Percentiles rank a stretch among this genome's conserved stretches.
phyloP scores from a whole-genome alignment of 1,284 basidiomycete species.

The Inonotus obliquus region DNA sequence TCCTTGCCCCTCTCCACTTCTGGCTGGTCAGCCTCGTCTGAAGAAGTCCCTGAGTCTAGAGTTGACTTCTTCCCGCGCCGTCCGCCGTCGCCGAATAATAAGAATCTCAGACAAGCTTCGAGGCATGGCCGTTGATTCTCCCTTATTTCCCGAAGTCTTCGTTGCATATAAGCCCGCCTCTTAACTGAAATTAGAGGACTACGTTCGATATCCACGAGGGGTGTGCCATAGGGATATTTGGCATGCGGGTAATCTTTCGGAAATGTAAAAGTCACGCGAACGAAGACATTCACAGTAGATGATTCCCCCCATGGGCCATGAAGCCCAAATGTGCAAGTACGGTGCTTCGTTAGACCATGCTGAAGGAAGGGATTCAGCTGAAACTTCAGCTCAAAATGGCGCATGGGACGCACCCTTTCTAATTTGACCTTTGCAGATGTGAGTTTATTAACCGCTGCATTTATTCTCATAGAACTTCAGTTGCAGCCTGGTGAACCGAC shows the following conservation, averaged over 20 bases:
- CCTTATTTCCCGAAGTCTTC: slow-evolving; percentile 68
- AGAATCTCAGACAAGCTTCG: slow-evolving; percentile 74
- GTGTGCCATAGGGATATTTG: slow-evolving; percentile 56
- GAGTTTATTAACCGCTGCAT: slow-evolving; percentile 70
- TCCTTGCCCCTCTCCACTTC: slow-evolving; percentile 45
- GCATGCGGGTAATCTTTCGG: slow-evolving; percentile 77
- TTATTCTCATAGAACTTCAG: slow-evolving; percentile 49
- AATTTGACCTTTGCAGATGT: slow-evolving; percentile 72
- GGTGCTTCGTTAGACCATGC: slow-evolving; percentile 76
- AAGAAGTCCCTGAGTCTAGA: slow-evolving; percentile 54
- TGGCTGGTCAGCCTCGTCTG: slow-evolving; percentile 36
- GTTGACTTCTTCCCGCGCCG: slow-evolving; percentile 32
- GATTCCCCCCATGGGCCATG: slow-evolving; percentile 89
- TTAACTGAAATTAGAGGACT: slow-evolving; percentile 76
- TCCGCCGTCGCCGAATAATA: slow-evolving; percentile 64
- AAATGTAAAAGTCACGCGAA: slow-evolving; percentile 89
- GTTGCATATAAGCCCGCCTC: slow-evolving; percentile 71
- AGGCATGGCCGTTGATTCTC: slow-evolving; percentile 72
- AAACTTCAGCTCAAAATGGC: not conserved
- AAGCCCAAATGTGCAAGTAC: slow-evolving; percentile 81
- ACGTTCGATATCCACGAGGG: slow-evolving; percentile 78
- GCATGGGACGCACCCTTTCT: slow-evolving; percentile 63
- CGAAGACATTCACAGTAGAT: slow-evolving; percentile 59
- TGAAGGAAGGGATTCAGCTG: slow-evolving; percentile 29
- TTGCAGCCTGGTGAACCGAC: not conserved